Evolutionary conservation across 768 basidiomycete genomes (phyloP).

Genomic region (Psilocybe cyanescens): DNA sequence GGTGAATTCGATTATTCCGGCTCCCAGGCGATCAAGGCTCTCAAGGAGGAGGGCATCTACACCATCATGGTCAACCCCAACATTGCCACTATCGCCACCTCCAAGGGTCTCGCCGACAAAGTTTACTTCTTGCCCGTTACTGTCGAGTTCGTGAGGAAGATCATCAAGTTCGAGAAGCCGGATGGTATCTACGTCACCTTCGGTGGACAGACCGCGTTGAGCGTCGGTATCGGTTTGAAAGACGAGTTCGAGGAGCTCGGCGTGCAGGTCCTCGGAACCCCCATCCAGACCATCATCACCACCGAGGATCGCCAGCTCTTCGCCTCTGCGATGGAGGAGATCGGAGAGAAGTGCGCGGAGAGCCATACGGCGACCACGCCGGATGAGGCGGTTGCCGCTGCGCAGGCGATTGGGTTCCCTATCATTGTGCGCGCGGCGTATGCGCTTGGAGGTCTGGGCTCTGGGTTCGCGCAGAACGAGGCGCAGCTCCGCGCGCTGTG

Average conservation of each 20-base stretch:
- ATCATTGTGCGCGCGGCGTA: constrained; percentile 97
- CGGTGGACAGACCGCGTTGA: constrained; percentile 96
- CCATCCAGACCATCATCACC: constrained; percentile 95
- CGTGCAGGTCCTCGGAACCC: constrained; percentile 93
- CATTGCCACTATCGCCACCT: constrained; percentile 98
- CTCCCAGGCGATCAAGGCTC: constrained; percentile 98
- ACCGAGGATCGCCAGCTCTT: constrained; percentile 98
- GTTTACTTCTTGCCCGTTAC: constrained; percentile 99
- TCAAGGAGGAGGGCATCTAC: constrained; percentile 99
- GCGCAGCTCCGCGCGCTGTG: constrained; percentile 87
- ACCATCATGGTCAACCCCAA: constrained; percentile 99
- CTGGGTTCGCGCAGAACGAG: constrained; percentile 96
- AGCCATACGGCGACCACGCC: constrained; percentile 84
- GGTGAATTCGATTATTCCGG: constrained; percentile 99
- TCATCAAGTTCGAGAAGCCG: constrained; percentile 98
- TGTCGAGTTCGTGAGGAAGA: constrained; percentile 95
- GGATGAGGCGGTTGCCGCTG: constrained; percentile 85
- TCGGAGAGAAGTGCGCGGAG: constrained; percentile 94
- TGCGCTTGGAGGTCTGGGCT: constrained; percentile 93
- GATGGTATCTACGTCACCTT: constrained; percentile 99
- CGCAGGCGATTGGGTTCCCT: constrained; percentile 86
- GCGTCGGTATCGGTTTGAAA: constrained; percentile 96
- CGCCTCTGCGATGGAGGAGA: constrained; percentile 91
- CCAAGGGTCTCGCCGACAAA: constrained; percentile 97
- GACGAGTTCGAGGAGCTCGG: constrained; percentile 93